Percentiles rank a stretch among this genome's conserved stretches.
phyloP scores from a whole-genome alignment of 1,139 yeast genomes.

The Saccharomyces hybrid region DNA sequence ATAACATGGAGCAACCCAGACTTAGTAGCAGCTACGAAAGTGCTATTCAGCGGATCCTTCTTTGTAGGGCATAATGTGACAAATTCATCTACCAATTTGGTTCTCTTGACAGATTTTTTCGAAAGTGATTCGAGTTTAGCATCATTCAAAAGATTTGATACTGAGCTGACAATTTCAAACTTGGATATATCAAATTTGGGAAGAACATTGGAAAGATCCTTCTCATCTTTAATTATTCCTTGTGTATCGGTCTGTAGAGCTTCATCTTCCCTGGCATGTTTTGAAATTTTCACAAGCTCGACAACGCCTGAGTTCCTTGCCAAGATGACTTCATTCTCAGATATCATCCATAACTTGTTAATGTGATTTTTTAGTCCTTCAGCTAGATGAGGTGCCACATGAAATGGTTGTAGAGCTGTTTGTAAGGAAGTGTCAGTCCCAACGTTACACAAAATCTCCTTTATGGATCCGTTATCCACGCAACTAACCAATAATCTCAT shows the following conservation, averaged over 20 bases:
- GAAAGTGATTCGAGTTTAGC: slow-evolving; percentile 18
- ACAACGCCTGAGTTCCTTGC: slow-evolving; percentile 31
- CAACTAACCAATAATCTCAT: slow-evolving; percentile 30
- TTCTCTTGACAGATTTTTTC: slow-evolving; percentile 24
- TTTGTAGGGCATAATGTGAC: slow-evolving; percentile 20
- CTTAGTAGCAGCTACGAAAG: slow-evolving; percentile 36
- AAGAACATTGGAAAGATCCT: slow-evolving; percentile 11
- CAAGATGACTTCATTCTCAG: not conserved
- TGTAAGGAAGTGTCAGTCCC: slow-evolving; percentile 68
- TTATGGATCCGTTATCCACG: slow-evolving; percentile 28
- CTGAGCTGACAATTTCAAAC: slow-evolving; percentile 11
- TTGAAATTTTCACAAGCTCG: slow-evolving; percentile 16
- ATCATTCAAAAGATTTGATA: slow-evolving; percentile 19
- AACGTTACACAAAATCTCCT: slow-evolving; percentile 46
- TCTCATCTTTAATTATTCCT: slow-evolving; percentile 2
- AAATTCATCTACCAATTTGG: slow-evolving; percentile 25
- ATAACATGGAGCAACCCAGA: slow-evolving; percentile 46
- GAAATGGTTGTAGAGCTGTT: slow-evolving; percentile 47
- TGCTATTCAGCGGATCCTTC: slow-evolving; percentile 9
- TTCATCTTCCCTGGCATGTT: slow-evolving; percentile 4
- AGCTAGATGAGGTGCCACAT: slow-evolving; percentile 37
- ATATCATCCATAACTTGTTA: slow-evolving; percentile 9
- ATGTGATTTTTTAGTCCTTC: slow-evolving; percentile 30
- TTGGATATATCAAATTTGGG: slow-evolving; percentile 15
- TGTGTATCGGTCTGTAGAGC: not conserved